Evolutionary conservation across 2,329 filamentous ascomycete species (phyloP).

Genomic region (Colletotrichum orbiculare): DNA sequence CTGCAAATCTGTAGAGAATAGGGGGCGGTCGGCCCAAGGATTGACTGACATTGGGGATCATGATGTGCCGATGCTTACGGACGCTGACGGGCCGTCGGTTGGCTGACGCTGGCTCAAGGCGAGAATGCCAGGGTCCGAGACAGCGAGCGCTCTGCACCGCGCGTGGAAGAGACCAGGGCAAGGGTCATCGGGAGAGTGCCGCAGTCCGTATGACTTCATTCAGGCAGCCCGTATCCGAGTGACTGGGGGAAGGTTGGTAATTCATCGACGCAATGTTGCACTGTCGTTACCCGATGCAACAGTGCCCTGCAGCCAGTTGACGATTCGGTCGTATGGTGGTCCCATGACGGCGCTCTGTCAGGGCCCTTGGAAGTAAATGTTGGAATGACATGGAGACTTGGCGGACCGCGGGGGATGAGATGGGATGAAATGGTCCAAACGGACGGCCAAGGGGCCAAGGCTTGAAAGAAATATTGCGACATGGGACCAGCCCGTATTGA

Average conservation of each 20-base stretch:
- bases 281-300: no score
- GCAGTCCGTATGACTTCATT: no score
- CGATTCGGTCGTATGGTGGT: background rate
- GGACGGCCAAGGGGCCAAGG: no score
- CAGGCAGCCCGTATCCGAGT: no score
- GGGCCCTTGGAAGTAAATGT: background rate
- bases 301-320: background rate
- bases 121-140: background rate
- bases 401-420: conserved; percentile 5
- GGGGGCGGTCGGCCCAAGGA: conserved; percentile 11
- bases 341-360: conserved; percentile 6
- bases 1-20: conserved; percentile 19
- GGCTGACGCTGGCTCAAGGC: background rate
- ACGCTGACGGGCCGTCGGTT: background rate
- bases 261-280: no score
- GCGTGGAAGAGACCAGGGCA: no score
- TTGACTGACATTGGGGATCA: background rate
- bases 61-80: conserved; percentile 14
- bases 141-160: no score
- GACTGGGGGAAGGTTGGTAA: no score
- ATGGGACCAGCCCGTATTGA: no score
- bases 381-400: background rate
- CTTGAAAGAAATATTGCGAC: no score
- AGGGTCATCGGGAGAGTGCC: no score
- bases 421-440: background rate